Conservation (phyloP, 805 yeast genomes). For the Monosporozyma siamensis region DNA sequence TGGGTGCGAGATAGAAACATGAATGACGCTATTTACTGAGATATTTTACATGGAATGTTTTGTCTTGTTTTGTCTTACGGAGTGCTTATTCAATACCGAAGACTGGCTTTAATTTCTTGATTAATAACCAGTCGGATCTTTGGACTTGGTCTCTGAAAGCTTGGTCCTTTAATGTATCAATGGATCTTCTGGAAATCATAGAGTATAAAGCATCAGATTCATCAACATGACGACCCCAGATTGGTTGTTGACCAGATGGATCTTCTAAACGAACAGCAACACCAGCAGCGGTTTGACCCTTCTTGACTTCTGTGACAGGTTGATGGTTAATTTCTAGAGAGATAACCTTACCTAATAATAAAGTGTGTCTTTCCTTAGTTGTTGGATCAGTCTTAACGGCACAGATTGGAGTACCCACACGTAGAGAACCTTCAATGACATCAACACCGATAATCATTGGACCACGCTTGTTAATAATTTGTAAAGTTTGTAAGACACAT, state of each 20-base stretch:
- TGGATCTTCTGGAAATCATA: constrained; percentile 78
- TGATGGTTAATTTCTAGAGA: constrained; percentile 96
- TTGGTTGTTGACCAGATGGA: constrained; percentile 86
- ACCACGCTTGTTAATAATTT: constrained; percentile 94
- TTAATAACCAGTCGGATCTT: constrained; percentile 90
- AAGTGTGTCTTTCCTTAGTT: constrained; percentile 61
- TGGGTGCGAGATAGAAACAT: too few relatives aligned
- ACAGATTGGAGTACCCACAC: constrained; percentile 91
- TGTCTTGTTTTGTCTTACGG: not conserved
- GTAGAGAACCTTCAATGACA: constrained; percentile 80
- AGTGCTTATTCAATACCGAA: constrained; percentile 54
- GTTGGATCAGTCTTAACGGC: constrained; percentile 84
- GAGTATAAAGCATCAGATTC: constrained; percentile 87
- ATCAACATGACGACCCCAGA: constrained; percentile 98
- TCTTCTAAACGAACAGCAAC: constrained; percentile 96
- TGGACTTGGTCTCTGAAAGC: constrained; percentile 93
- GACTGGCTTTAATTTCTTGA: constrained; percentile 78
- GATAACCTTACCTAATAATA: constrained; percentile 73
- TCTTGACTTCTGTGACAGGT: constrained; percentile 67
- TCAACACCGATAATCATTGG: constrained; percentile 99
- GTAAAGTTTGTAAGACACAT: constrained; percentile 86
- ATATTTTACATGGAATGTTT: not conserved
- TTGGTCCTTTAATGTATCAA: constrained; percentile 95
- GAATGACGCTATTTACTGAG: not conserved
- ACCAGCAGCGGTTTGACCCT: constrained; percentile 95